phyloP scores from a whole-genome alignment of 805 yeast species.

The Yamadazyma scolyti region DNA sequence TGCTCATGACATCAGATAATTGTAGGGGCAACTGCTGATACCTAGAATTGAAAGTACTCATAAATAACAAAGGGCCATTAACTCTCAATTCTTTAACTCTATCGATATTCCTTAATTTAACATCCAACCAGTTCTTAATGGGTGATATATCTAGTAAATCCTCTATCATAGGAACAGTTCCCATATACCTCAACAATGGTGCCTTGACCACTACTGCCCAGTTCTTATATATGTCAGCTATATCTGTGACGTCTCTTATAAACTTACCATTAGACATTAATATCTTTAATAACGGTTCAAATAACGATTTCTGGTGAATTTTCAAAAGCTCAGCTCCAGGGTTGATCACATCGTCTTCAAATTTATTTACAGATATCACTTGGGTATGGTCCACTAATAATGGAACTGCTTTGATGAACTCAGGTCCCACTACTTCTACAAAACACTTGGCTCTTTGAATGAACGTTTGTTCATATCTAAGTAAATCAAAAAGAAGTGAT shows the following conservation, averaged over 20 bases:
- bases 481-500: conserved; percentile 71
- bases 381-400: conserved; percentile 13
- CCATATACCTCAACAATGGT: conserved; percentile 57
- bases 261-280: conserved; percentile 63
- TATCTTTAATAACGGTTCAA: conserved; percentile 56
- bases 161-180: conserved; percentile 56
- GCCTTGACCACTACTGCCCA: conserved; percentile 62
- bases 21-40: conserved; percentile 58
- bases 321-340: conserved; percentile 54
- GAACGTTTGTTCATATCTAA: conserved; percentile 67
- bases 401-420: conserved; percentile 29
- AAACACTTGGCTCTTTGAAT: conserved; percentile 65
- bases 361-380: conserved; percentile 17
- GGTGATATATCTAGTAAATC: conserved; percentile 48
- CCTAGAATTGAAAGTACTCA: conserved; percentile 42
- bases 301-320: conserved; percentile 50
- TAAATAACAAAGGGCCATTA: conserved; percentile 35
- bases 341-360: conserved; percentile 55
- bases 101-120: conserved; percentile 48
- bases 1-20: conserved; percentile 52
- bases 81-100: conserved; percentile 44
- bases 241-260: conserved; percentile 43
- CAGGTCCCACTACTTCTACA: conserved; percentile 44
- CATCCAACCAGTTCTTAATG: conserved; percentile 56
- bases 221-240: conserved; percentile 57